phyloP scores from a whole-genome alignment of 192 early-diverging fungal genomes.

The Backusella psychrophila region DNA sequence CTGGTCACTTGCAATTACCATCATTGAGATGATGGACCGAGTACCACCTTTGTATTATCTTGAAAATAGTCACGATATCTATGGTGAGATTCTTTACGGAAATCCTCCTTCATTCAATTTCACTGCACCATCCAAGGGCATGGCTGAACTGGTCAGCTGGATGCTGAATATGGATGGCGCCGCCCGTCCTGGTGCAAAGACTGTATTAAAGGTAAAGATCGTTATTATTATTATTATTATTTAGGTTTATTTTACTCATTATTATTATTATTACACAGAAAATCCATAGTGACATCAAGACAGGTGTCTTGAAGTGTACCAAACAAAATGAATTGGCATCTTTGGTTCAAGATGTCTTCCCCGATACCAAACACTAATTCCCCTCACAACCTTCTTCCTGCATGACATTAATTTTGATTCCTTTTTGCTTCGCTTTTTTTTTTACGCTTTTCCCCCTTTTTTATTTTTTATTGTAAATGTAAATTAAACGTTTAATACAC shows the following conservation, averaged over 20 bases:
- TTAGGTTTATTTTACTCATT: background rate
- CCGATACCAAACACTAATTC: background rate
- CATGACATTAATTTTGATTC: background rate
- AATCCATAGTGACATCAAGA: conserved; percentile 15
- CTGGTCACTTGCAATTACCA: conserved; percentile 45
- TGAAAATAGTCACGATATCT: conserved; percentile 34
- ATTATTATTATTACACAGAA: background rate
- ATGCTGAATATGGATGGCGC: conserved; percentile 27
- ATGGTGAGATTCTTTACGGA: conserved; percentile 30
- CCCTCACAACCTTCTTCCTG: background rate
- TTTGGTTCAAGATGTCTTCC: conserved; percentile 33
- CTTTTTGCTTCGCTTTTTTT: background rate
- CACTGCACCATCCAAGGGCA: conserved; percentile 20
- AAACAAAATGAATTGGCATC: conserved; percentile 27
- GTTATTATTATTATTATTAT: background rate
- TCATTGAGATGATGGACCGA: conserved; percentile 46
- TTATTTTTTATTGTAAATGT: conserved; percentile 4
- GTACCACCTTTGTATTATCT: conserved; percentile 40
- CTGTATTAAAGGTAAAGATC: conserved; percentile 19
- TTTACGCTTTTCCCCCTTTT: background rate
- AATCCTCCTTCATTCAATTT: conserved; percentile 30
- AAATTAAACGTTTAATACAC: conserved; percentile 15
- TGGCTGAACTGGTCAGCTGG: conserved; percentile 21
- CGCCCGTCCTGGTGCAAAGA: conserved; percentile 22
- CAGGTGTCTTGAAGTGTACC: conserved; percentile 24